Percentiles rank a stretch among this genome's conserved stretches.
Conservation (phyloP, 495 filamentous ascomycete species). For the Neurospora cerealis region DNA sequence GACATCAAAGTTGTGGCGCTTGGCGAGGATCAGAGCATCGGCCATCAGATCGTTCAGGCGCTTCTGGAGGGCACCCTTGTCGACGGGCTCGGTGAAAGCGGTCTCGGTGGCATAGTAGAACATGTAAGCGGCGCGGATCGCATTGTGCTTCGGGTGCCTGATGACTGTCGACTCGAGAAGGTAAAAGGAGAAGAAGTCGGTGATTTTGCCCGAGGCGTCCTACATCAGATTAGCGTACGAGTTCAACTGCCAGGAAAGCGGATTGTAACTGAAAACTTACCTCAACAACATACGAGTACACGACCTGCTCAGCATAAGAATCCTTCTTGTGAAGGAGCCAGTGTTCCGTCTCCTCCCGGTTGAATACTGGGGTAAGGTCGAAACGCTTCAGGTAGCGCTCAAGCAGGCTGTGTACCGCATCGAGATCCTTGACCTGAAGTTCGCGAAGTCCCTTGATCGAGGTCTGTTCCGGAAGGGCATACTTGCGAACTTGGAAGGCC, state of each 20-base stretch:
- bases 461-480: constrained; percentile 62
- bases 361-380: constrained; percentile 75
- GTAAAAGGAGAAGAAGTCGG: constrained; percentile 96
- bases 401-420: constrained; percentile 63
- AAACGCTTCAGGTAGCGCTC: constrained; percentile 69
- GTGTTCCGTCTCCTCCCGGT: constrained; percentile 68
- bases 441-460: constrained; percentile 61
- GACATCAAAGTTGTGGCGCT: constrained; percentile 82
- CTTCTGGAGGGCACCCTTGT: constrained; percentile 50
- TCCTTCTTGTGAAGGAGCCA: constrained; percentile 69
- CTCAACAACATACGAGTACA: constrained; percentile 91
- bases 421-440: constrained; percentile 77
- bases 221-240: constrained; percentile 3
- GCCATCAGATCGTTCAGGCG: constrained; percentile 68
- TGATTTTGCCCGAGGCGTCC: constrained; percentile 59
- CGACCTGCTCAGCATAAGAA: constrained; percentile 58
- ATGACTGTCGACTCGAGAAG: constrained; percentile 88
- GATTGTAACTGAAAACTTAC: constrained; percentile 20
- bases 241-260: background rate
- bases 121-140: constrained; percentile 79
- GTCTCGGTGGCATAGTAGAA: constrained; percentile 92
- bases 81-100: constrained; percentile 50
- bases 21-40: constrained; percentile 82
- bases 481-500: constrained; percentile 67
- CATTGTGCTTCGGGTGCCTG: constrained; percentile 60